Conservation (phyloP, 2,329 filamentous ascomycete species). For the Alternaria conjuncta region DNA sequence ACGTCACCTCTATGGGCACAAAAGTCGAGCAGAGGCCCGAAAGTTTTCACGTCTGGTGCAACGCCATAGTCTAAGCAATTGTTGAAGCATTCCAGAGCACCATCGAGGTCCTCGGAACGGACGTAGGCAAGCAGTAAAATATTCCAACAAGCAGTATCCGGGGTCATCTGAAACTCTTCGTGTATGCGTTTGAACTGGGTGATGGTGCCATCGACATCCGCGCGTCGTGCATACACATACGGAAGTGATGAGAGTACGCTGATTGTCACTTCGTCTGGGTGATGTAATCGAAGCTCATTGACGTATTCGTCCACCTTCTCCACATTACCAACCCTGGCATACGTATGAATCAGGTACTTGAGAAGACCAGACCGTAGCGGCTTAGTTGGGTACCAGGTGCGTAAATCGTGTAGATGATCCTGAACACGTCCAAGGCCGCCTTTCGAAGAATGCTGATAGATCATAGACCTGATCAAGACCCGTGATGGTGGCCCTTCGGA, state of each 20-base stretch:
- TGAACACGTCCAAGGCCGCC: constrained; percentile 25
- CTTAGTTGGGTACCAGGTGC: constrained; percentile 27
- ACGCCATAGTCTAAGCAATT: constrained; percentile 59
- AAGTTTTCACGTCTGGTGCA: constrained; percentile 68
- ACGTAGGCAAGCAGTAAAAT: constrained; percentile 75
- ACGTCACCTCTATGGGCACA: constrained; percentile 75
- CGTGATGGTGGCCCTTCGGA: constrained; percentile 25
- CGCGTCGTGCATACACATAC: constrained; percentile 73
- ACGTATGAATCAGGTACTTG: constrained; percentile 31
- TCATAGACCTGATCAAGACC: constrained; percentile 27
- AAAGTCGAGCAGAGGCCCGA: constrained; percentile 76
- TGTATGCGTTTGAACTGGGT: constrained; percentile 68
- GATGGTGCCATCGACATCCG: constrained; percentile 66
- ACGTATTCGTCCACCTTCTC: constrained; percentile 44
- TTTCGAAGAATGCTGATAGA: constrained; percentile 26
- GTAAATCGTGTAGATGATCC: constrained; percentile 35
- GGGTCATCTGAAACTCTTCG: constrained; percentile 61
- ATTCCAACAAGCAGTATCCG: constrained; percentile 73
- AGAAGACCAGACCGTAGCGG: constrained; percentile 27
- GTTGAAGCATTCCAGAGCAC: constrained; percentile 69
- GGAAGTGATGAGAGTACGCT: constrained; percentile 55
- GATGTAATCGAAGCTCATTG: constrained; percentile 27
- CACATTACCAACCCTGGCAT: constrained; percentile 44
- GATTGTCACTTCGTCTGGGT: constrained; percentile 14
- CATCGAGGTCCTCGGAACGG: constrained; percentile 69